Evolutionary conservation across 2,329 filamentous ascomycete genomes (phyloP), one percentile per base, ranked within the genome.

Genomic region (Penicillium sp.): DNA sequence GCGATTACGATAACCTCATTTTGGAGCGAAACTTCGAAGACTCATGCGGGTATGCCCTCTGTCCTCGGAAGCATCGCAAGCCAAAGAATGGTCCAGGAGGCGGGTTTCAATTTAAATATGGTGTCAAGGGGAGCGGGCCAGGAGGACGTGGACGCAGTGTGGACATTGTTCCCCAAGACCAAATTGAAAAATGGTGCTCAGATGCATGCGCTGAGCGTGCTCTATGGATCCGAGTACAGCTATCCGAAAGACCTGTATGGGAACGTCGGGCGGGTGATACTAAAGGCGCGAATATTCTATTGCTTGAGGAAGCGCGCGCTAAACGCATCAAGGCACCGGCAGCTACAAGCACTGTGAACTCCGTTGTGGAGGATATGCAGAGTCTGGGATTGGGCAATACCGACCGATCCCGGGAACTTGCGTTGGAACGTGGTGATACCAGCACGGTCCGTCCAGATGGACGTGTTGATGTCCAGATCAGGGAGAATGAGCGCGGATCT

Each of bases 141-240:
- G 68, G 71, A 30, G 74, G 74, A 3, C 70, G 71, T 51, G 84
- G 84, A 51, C 81, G 80, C 59, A 78, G 78, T 41, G 76, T 83
- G 61, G 78, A 79, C 59, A 87, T 96, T 44, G 85, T 95, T 26
- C 81, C 84, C 55, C 84, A 81, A 49, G 84, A 85, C 61, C 85
- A 90, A 66, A 73, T 92, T 14, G 90, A 94, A 74, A 88, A 86
- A 73, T 99, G 91, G 90, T 99, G 94, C 73, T 90, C 87, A 0
- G 80, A 87, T 51, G 80, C 80, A 36, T 99, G 94, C 74, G 89
- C 89, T 2, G 83, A 84, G 60, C 82, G 90, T 45, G 91, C 90
- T 2, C 79, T 96, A 61, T 96, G 91, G 72, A 81, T 97, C 63
- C 90, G 91, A 67, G 89, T 95, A 23, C 94, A 99, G 78, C 82